Evolutionary conservation across 73 alveolate species (phyloP), one percentile per base, ranked within the genome.

Genomic region (Symbiodinium pilosum): DNA sequence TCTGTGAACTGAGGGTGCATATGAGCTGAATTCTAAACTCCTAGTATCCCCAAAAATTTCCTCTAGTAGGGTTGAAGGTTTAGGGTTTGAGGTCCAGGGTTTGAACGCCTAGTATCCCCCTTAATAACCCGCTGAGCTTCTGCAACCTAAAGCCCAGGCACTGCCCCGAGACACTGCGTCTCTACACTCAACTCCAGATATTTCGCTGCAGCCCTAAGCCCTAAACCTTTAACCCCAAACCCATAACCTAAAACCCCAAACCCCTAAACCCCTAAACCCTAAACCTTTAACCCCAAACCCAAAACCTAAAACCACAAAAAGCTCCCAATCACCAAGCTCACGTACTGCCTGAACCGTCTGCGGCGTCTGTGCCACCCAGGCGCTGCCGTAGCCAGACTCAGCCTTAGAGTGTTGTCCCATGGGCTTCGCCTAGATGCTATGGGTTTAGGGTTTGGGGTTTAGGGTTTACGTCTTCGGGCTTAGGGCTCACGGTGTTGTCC

Each of bases 171-270:
- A n/a, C n/a, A n/a, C n/a, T n/a, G n/a, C n/a, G n/a, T n/a, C n/a
- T n/a, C n/a, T n/a, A n/a, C n/a, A n/a, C n/a, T n/a, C n/a, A n/a
- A n/a, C n/a, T n/a, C n/a, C n/a, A n/a, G n/a, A n/a, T n/a, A n/a
- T n/a, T n/a, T n/a, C n/a, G n/a, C n/a, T n/a, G n/a, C n/a, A n/a
- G 21, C 69, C 3, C 69, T 52, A 56, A 5, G 21, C 73, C 77
- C 77, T 59, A 59, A 59, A 59, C 77, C 77, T 36, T 59, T 24
- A 59, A 59, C 77, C 77, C 77, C 28, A 59, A 59, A 59, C 77
- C 69, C 69, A 1, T 3, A 52, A 52, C 16, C 64, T 16, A 11
- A 47, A 47, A 47, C 64, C 64, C 64, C 16, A 47, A 47, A 47
- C 64, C 24, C 73, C 26, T 16, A 1, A 3, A 59, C 77, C 69